phyloP scores from a whole-genome alignment of 164 flowering plant genomes.

The Sextonia rubra region DNA sequence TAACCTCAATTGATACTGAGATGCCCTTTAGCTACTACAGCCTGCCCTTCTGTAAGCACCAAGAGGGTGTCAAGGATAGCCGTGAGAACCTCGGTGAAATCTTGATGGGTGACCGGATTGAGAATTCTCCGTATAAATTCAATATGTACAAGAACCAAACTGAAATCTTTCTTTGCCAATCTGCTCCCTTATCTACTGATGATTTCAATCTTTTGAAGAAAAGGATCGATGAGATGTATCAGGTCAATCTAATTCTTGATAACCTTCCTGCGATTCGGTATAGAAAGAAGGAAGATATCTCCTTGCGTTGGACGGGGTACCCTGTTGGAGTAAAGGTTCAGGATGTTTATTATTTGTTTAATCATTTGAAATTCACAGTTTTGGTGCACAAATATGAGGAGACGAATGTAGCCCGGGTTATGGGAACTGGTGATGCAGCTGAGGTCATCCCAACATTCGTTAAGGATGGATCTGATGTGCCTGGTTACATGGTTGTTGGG shows the following conservation, averaged over 20 bases:
- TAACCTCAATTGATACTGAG: constrained; percentile 12
- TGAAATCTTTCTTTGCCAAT: constrained; percentile 4
- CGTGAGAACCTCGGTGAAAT: constrained; percentile 5
- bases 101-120: constrained; percentile 8
- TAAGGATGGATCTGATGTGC: neutral
- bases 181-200: neutral
- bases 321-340: constrained; percentile 5
- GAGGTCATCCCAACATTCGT: neutral
- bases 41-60: constrained; percentile 8
- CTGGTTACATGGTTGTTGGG: constrained; percentile 11
- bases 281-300: constrained; percentile 1
- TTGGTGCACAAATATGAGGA: constrained; percentile 6
- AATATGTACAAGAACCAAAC: neutral
- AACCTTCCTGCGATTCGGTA: constrained; percentile 6
- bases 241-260: constrained; percentile 11
- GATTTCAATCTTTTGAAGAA: neutral
- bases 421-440: neutral
- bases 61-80: neutral
- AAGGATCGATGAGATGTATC: constrained; percentile 4
- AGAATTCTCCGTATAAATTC: constrained; percentile 7
- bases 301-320: constrained; percentile 3
- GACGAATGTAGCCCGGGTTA: neutral
- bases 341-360: constrained; percentile 4
- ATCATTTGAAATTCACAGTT: constrained; percentile 14
- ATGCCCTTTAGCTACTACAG: constrained; percentile 8